Evolutionary conservation across 805 yeast species (phyloP).

Genomic region (Yamadazyma sp.): DNA sequence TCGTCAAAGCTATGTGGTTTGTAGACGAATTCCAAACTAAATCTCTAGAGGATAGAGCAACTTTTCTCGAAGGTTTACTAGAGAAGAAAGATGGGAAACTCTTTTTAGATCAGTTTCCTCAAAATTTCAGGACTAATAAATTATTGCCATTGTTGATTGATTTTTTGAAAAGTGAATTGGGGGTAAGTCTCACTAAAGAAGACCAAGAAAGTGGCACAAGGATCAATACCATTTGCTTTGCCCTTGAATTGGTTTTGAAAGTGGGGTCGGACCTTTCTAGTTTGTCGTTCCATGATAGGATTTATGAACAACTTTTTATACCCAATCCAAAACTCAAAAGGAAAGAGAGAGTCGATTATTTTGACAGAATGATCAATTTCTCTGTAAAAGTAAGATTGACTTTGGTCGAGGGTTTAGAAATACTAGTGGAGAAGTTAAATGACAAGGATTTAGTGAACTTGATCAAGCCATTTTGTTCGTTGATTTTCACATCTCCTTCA

Average conservation of each 20-base stretch:
- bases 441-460: conserved; percentile 51
- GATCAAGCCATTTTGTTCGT: conserved; percentile 45
- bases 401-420: conserved; percentile 44
- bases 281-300: conserved; percentile 71
- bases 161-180: conserved; percentile 43
- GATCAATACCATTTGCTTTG: conserved; percentile 41
- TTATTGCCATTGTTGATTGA: conserved; percentile 68
- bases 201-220: conserved; percentile 20
- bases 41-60: conserved; percentile 60
- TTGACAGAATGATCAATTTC: conserved; percentile 27
- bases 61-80: conserved; percentile 68
- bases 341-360: conserved; percentile 17
- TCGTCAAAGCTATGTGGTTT: conserved; percentile 76
- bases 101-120: conserved; percentile 34
- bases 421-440: conserved; percentile 50
- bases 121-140: conserved; percentile 59
- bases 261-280: conserved; percentile 71
- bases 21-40: conserved; percentile 83
- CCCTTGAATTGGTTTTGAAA: conserved; percentile 55
- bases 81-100: conserved; percentile 21
- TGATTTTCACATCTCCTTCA: conserved; percentile 27
- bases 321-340: conserved; percentile 24
- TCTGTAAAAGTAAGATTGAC: conserved; percentile 34
- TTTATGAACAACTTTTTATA: conserved; percentile 48
- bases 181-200: conserved; percentile 19